These are phyloP conservation scores for Sapria himalayana DNA, from an alignment of 345 rosid genomes.

Conservation along the genomic window DNA sequence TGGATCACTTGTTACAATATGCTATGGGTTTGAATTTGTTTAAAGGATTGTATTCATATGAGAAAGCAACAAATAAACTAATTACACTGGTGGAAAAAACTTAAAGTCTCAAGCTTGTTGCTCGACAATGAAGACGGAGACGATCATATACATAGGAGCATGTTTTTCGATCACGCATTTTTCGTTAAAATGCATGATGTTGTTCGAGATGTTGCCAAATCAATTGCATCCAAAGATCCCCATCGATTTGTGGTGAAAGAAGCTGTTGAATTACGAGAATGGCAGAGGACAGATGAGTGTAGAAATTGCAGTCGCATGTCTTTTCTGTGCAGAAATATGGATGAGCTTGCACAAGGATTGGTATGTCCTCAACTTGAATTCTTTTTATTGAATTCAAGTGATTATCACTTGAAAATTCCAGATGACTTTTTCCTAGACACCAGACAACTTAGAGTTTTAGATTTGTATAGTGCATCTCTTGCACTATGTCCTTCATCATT, in stretches of 20 bases:
- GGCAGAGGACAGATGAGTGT: background rate
- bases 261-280: background rate
- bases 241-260: background rate
- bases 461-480: background rate
- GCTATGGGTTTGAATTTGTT: conserved; percentile 5
- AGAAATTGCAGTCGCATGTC: background rate
- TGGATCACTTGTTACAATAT: conserved; percentile 2
- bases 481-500: background rate
- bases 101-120: background rate
- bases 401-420: background rate
- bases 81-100: background rate
- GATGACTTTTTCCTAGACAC: background rate
- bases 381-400: accelerated
- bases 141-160: background rate
- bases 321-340: accelerated
- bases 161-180: conserved; percentile 6
- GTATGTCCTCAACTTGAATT: background rate
- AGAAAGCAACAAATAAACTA: background rate
- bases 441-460: background rate
- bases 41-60: background rate
- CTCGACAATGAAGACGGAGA: background rate
- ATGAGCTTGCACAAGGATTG: background rate
- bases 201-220: conserved; percentile 4
- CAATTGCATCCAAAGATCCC: background rate
- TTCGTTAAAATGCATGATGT: conserved; percentile 5